A percentile compares a stretch with the other conserved stretches of the same genome.
Evolutionary conservation across 768 basidiomycete genomes (phyloP).

Genomic region (Lactarius pseudohatsudake): DNA sequence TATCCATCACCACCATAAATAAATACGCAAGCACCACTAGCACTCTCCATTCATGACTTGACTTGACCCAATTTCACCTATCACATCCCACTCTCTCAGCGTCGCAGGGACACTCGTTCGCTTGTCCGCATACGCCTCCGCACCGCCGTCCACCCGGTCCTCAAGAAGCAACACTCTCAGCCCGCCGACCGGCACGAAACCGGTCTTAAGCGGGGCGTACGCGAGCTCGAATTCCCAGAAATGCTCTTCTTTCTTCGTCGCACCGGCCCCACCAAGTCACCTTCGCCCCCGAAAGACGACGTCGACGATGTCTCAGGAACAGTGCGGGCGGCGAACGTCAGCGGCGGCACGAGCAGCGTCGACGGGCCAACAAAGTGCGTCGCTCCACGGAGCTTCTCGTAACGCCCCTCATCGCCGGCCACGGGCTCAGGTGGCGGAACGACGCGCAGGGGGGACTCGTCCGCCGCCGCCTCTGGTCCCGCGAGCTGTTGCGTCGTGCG

Average conservation of each 20-base stretch:
- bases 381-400: conserved; percentile 20
- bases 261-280: conserved; percentile 11
- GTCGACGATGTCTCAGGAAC: neutral
- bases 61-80: conserved; percentile 69
- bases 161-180: conserved; percentile 65
- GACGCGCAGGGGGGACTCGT: neutral
- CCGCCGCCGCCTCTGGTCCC: conserved; percentile 13
- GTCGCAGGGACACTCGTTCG: conserved; percentile 36
- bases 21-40: neutral
- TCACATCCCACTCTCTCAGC: conserved; percentile 69
- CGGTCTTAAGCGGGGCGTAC: conserved; percentile 57
- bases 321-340: conserved; percentile 33
- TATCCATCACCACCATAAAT: neutral
- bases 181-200: conserved; percentile 67
- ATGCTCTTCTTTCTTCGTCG: conserved; percentile 3
- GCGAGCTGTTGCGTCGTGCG: conserved; percentile 4
- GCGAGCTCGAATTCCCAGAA: conserved; percentile 62
- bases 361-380: conserved; percentile 49
- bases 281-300: conserved; percentile 32
- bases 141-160: conserved; percentile 47
- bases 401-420: conserved; percentile 20
- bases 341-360: conserved; percentile 44
- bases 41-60: conserved; percentile 12
- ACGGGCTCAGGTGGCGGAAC: conserved; percentile 21
- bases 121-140: conserved; percentile 30